Evolutionary conservation across 805 yeast genomes (phyloP), one percentile per base, ranked within the genome.

Genomic region (Schizosaccharomyces lindneri): DNA sequence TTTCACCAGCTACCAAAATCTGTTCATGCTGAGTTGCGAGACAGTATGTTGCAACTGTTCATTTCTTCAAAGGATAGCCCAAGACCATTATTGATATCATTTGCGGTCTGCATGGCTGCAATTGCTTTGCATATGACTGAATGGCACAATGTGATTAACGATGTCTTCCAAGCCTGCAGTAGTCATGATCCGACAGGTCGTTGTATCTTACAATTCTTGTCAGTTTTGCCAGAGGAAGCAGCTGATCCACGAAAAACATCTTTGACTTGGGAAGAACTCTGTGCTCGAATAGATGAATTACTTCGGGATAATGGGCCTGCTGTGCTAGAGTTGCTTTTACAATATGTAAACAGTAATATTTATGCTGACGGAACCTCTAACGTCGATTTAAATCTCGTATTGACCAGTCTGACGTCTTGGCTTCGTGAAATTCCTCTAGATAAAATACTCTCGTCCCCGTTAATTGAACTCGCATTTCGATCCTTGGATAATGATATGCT

Each of bases 201-300:
- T 62, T 70, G 80, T 60, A 70, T 90, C 55, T 74, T 94, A 62
- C 94, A 86, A 68, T 88, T 90, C 67, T 77, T 93, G 64, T 83
- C 82, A 69, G 83, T 93, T 61, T 73, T 93, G 62, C 98, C 99
- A 1, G 97, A 93, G 70, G 98, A 93, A 72, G 77, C 88, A 55
- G 72, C 82, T 55, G 94, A 85, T 66, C 81, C 82, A 61, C 85
- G 83, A 65, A 81, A 81, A 63, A 80, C 93, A 0, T 83, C 89
- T 19, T 74, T 90, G 65, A 80, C 87, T 4, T 93, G 85, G 69
- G 89, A 84, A 59, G 95, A 90, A 69, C 84, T 84, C 68, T 76
- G 79, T 62, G 65, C 70, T 1, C 79, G 96, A 68, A 80, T 85
- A 1, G 73, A 76, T 57, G 79, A 79, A 63, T 74, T 90, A 60